Evolutionary conservation across 192 early-diverging fungal genomes (phyloP).

Genomic region (Lunasporangiospora selenospora): DNA sequence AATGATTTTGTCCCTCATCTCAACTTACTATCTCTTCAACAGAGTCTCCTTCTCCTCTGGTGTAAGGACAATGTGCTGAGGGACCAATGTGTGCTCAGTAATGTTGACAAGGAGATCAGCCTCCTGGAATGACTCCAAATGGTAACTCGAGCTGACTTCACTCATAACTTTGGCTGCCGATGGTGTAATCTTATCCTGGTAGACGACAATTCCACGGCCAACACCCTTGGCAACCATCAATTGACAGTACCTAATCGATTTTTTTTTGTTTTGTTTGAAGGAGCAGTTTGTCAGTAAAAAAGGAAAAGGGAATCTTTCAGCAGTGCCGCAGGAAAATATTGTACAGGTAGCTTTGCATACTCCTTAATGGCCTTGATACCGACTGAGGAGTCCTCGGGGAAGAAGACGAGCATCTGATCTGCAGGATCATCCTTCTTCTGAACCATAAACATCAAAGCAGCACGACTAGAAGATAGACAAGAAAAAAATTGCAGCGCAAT

Average conservation of each 20-base stretch:
- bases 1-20: too few species aligned
- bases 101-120: constrained; percentile 96
- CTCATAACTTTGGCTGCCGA: constrained; percentile 79
- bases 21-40: constrained; percentile 86
- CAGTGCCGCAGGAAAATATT: background rate
- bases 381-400: constrained; percentile 88
- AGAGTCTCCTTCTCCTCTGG: constrained; percentile 92
- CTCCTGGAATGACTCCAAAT: constrained; percentile 89
- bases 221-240: constrained; percentile 87
- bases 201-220: constrained; percentile 87
- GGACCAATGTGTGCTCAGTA: constrained; percentile 95
- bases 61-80: constrained; percentile 86
- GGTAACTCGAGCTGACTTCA: constrained; percentile 51
- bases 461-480: constrained; percentile 58
- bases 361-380: constrained; percentile 91
- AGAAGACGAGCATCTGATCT: constrained; percentile 90
- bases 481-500: too few species aligned
- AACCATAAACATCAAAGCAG: constrained; percentile 83
- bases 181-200: constrained; percentile 81
- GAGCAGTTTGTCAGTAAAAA: too few species aligned
- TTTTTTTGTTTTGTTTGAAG: too few species aligned
- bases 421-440: constrained; percentile 80
- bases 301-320: too few species aligned
- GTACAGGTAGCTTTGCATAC: constrained; percentile 64
- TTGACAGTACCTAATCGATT: constrained; percentile 70